Evolutionary conservation across 1,139 yeast species (phyloP).

Genomic region (Blastobotrys malaysiensis): DNA sequence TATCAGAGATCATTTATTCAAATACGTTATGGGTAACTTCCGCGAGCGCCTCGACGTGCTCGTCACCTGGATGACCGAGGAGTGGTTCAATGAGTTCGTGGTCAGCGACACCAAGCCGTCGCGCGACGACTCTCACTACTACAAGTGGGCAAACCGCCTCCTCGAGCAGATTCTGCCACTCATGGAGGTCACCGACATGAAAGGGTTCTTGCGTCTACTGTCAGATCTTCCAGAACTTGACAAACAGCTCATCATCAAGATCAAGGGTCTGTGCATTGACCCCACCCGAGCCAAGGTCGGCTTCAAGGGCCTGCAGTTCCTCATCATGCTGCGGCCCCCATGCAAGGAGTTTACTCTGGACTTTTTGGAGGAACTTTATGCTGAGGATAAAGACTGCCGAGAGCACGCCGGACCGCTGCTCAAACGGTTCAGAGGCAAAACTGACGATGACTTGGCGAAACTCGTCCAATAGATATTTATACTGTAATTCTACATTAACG

Average conservation of each 20-base stretch:
- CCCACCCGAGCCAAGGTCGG: slow-evolving; percentile 81
- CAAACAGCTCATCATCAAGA: slow-evolving; percentile 51
- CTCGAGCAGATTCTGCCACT: slow-evolving; percentile 80
- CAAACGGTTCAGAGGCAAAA: slow-evolving; percentile 40
- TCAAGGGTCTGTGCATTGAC: slow-evolving; percentile 75
- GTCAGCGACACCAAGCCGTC: slow-evolving; percentile 12
- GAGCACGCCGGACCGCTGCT: slow-evolving; percentile 51
- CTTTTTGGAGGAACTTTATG: slow-evolving; percentile 55
- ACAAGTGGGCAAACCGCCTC: slow-evolving; percentile 62
- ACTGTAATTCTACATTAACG: neutral
- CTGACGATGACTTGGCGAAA: slow-evolving; percentile 5
- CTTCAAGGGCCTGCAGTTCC: slow-evolving; percentile 65
- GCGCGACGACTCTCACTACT: slow-evolving; percentile 23
- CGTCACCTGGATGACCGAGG: slow-evolving; percentile 95
- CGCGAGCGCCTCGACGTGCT: slow-evolving; percentile 67
- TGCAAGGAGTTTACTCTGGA: slow-evolving; percentile 58
- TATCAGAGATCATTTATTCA: slow-evolving; percentile 65
- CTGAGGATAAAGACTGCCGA: slow-evolving; percentile 48
- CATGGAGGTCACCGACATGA: slow-evolving; percentile 72
- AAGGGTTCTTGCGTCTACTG: slow-evolving; percentile 70
- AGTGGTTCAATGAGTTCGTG: slow-evolving; percentile 75
- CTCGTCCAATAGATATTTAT: slow-evolving; percentile 1
- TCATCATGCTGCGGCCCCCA: slow-evolving; percentile 91
- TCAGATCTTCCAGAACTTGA: slow-evolving; percentile 82
- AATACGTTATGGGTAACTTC: slow-evolving; percentile 69